Evolutionary conservation across 1,139 yeast species (phyloP).

Genomic region (Nematodospora anomalae): DNA sequence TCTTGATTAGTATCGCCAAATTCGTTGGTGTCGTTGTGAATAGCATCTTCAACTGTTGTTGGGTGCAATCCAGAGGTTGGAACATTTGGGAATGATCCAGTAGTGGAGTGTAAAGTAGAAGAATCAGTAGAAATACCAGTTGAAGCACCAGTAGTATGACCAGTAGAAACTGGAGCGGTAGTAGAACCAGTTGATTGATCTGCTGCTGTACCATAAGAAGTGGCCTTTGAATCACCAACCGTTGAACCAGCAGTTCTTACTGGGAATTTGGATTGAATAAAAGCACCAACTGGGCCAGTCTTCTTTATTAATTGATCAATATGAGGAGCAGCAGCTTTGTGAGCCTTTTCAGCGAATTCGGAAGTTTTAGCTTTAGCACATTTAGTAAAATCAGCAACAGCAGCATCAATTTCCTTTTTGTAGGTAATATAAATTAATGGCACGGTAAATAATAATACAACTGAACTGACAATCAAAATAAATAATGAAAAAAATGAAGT

Average conservation of each 20-base stretch:
- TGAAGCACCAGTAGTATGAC: slow-evolving; percentile 27
- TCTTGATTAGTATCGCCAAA: slow-evolving; percentile 14
- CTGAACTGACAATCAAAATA: slow-evolving; percentile 57
- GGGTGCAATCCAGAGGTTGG: slow-evolving; percentile 39
- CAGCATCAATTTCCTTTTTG: slow-evolving; percentile 80
- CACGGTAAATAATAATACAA: slow-evolving; percentile 66
- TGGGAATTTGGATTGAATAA: slow-evolving; percentile 59
- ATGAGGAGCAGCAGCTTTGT: slow-evolving; percentile 54
- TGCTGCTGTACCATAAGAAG: slow-evolving; percentile 28
- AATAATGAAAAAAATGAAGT: slow-evolving; percentile 78
- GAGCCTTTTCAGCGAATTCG: slow-evolving; percentile 52
- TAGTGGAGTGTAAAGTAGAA: slow-evolving; percentile 13
- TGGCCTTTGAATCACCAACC: slow-evolving; percentile 49
- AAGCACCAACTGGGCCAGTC: slow-evolving; percentile 64
- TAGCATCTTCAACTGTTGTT: slow-evolving; percentile 26
- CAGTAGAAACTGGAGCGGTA: slow-evolving; percentile 28
- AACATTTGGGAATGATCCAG: slow-evolving; percentile 46
- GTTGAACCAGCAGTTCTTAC: slow-evolving; percentile 74
- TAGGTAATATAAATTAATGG: slow-evolving; percentile 75
- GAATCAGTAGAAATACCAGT: slow-evolving; percentile 20
- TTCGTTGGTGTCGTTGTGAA: slow-evolving; percentile 17
- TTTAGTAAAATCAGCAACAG: slow-evolving; percentile 56
- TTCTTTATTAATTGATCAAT: slow-evolving; percentile 49
- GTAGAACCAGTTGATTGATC: slow-evolving; percentile 19
- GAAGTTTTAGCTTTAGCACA: slow-evolving; percentile 56